phyloP scores from a whole-genome alignment of 331 rosid genomes.

The Pyrus hybrid region DNA sequence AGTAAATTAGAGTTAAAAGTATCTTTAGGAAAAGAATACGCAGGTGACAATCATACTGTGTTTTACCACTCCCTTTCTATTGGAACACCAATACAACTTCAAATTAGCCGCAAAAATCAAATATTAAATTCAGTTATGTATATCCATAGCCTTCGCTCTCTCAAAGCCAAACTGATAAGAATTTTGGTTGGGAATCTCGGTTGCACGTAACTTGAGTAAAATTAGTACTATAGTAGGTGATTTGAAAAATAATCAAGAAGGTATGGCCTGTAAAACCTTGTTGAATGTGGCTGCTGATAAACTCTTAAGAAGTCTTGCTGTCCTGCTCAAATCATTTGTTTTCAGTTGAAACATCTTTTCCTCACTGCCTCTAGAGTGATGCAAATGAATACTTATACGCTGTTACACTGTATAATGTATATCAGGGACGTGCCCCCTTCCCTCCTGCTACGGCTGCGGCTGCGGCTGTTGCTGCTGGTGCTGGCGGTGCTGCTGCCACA shows the following conservation, averaged over 20 bases:
- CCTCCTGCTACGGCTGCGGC: constrained; percentile 23
- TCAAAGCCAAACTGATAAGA: background rate
- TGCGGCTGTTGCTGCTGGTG: constrained; percentile 1
- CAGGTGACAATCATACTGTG: background rate
- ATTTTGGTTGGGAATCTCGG: background rate
- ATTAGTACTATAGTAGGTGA: background rate
- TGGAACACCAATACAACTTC: background rate
- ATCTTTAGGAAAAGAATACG: background rate
- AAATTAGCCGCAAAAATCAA: background rate
- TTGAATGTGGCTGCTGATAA: background rate
- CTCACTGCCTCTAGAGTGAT: background rate
- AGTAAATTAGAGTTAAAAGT: background rate
- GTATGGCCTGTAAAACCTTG: background rate
- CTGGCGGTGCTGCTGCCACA: constrained; percentile 14
- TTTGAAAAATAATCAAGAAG: background rate
- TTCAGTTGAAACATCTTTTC: background rate
- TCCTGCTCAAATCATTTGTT: background rate
- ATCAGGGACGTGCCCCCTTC: constrained; percentile 57
- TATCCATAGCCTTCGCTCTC: background rate
- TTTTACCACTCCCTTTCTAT: background rate
- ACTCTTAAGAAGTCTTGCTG: background rate
- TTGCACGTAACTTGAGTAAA: too few species aligned
- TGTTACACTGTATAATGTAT: constrained; percentile 10
- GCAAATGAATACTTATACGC: background rate
- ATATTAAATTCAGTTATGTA: background rate